Percentiles rank a stretch among this genome's conserved stretches.
Evolutionary conservation across 2,329 filamentous ascomycete species (phyloP).

Genomic region (Dothideomycetes sp.): DNA sequence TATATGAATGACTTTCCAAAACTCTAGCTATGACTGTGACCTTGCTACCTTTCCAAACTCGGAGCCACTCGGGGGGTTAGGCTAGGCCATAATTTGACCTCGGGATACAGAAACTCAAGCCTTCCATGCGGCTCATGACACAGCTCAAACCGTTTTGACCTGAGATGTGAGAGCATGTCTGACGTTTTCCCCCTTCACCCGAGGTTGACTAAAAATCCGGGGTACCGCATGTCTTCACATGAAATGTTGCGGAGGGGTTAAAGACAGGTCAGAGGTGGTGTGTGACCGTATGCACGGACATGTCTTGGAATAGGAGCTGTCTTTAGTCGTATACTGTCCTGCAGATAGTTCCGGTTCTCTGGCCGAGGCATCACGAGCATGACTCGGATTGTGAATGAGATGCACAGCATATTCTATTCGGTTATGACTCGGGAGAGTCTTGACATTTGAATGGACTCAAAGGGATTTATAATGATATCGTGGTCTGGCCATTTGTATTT

Average conservation of each 20-base stretch:
- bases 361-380: too few species aligned
- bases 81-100: not conserved
- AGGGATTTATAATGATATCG: too few species aligned
- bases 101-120: not conserved
- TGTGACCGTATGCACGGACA: too few species aligned
- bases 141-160: not conserved
- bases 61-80: not conserved
- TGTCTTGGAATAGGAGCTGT: too few species aligned
- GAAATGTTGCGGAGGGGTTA: not conserved
- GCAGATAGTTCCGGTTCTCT: too few species aligned
- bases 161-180: not conserved
- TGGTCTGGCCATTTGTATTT: too few species aligned
- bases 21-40: not conserved
- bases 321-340: too few species aligned
- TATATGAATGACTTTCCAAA: not conserved
- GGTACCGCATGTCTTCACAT: not conserved
- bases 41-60: not conserved
- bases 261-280: too few species aligned
- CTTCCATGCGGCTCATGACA: not conserved
- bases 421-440: too few species aligned
- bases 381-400: too few species aligned
- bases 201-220: not conserved
- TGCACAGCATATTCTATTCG: too few species aligned
- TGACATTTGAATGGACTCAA: too few species aligned
- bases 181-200: not conserved